Evolutionary conservation across 1,284 basidiomycete species (phyloP), one percentile per base, ranked within the genome.

Genomic region (Rhodotorula sp.): DNA sequence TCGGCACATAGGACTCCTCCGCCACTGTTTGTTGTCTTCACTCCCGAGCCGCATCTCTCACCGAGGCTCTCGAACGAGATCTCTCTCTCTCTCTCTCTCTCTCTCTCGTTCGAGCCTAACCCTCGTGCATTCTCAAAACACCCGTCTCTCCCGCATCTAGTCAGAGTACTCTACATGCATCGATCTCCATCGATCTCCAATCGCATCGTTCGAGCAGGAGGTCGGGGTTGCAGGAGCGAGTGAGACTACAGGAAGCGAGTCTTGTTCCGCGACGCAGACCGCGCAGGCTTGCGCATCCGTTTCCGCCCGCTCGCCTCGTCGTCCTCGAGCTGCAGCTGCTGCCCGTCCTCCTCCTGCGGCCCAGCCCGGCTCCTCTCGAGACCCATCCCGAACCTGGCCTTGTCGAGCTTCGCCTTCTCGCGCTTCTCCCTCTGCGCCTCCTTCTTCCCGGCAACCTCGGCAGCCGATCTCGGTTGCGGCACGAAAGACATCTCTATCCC

Each of bases 381-480:
- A 37, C 89, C 93, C 57, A 86, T 89, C 58, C 89, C 94, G 80
- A 92, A 95, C 69, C 80, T 83, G 74, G 53, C 77, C 76, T 69
- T 79, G 72, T 68, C 80, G 64, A 26, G 72, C 77, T 53, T 75
- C 71, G 80, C 78, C 79, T 94, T 89, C 51, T 88, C 86, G 26
- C 87, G 87, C 77, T 87, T 87, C 75, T 84, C 81, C 71, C 80
- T 80, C 55, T 82, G 81, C 62, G 82, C 82, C 50, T 57, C 59
- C 79, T 80, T 75, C 81, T 82, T 51, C 70, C 70, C 72, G 80
- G 81, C 53, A 74, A 68, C 47, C 75, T 76, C 70, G 48, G 79
- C 79, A n/a, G 78, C 79, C 4, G 74, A 68, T 48, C 74, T 75
- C 18, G 72, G 62, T 10, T 77, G 62, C 24, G 83, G 83, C 26